Evolutionary conservation across 257 asterid species (phyloP).

Genomic region (Parsonsia alboflavescens): DNA sequence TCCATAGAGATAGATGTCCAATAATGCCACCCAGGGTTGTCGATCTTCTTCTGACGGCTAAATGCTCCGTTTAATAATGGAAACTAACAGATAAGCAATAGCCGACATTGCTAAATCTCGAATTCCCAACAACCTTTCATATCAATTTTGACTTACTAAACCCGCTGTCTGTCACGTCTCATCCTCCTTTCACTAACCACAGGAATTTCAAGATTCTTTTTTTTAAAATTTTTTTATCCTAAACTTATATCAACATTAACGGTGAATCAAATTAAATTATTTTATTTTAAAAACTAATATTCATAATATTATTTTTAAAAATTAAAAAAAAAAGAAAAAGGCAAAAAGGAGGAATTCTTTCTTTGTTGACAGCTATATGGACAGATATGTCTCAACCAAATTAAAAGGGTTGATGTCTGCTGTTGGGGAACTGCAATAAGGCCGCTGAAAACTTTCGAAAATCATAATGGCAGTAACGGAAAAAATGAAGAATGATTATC

Average conservation of each 20-base stretch:
- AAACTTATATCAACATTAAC: too few species aligned
- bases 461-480: too few species aligned
- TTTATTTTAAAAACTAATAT: too few species aligned
- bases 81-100: background rate
- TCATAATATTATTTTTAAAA: too few species aligned
- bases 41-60: background rate
- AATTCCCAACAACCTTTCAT: background rate
- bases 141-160: background rate
- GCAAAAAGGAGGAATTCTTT: too few species aligned
- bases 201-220: too few species aligned
- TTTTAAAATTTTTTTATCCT: too few species aligned
- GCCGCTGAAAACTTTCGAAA: background rate
- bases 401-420: conserved; percentile 8
- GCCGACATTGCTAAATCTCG: background rate
- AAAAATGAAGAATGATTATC: background rate
- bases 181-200: too few species aligned
- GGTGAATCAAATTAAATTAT: too few species aligned
- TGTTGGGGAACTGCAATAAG: background rate
- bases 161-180: too few species aligned
- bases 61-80: background rate
- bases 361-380: background rate
- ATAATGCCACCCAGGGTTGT: background rate
- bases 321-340: too few species aligned
- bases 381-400: background rate
- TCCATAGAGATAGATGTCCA: background rate